Conservation (phyloP, 192 early-diverging fungal species). For the Coemansia sp. region DNA sequence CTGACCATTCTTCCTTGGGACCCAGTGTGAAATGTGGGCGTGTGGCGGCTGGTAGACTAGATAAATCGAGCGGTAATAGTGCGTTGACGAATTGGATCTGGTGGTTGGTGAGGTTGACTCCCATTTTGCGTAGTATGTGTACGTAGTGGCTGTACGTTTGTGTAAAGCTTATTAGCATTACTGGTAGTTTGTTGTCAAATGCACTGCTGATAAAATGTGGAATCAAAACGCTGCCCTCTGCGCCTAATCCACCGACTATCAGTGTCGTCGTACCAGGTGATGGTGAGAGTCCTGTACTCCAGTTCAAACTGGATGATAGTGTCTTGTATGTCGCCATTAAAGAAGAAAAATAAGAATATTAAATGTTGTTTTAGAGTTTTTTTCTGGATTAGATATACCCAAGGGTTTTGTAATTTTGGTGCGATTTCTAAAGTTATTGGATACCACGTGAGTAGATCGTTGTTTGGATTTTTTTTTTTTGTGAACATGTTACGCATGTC, state of each 20-base stretch:
- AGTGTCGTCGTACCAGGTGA: constrained; percentile 21
- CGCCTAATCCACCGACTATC: constrained; percentile 19
- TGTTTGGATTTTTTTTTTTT: too few relatives aligned
- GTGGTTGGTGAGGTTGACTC: constrained; percentile 21
- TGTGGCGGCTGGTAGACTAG: constrained; percentile 12
- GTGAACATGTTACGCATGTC: too few relatives aligned
- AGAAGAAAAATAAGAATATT: too few relatives aligned
- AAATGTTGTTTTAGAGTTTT: too few relatives aligned
- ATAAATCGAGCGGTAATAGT: not conserved
- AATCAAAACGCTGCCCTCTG: constrained; percentile 19
- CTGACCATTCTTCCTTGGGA: constrained; percentile 15
- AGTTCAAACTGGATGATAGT: constrained; percentile 39
- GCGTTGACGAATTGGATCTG: constrained; percentile 37
- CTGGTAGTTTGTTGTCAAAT: not conserved
- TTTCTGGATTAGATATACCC: too few relatives aligned
- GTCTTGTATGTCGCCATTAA: constrained; percentile 26
- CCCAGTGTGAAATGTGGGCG: constrained; percentile 30
- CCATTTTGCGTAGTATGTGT: constrained; percentile 55
- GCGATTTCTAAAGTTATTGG: too few relatives aligned
- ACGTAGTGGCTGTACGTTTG: constrained; percentile 51
- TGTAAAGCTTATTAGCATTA: constrained; percentile 32
- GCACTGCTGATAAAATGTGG: constrained; percentile 31
- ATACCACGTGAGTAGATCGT: too few relatives aligned
- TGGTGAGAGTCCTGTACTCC: constrained; percentile 30
- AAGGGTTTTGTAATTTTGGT: too few relatives aligned